Evolutionary conservation across 2,329 filamentous ascomycete genomes (phyloP), one percentile per base, ranked within the genome.

Genomic region (Aspergillus transmontanensis): DNA sequence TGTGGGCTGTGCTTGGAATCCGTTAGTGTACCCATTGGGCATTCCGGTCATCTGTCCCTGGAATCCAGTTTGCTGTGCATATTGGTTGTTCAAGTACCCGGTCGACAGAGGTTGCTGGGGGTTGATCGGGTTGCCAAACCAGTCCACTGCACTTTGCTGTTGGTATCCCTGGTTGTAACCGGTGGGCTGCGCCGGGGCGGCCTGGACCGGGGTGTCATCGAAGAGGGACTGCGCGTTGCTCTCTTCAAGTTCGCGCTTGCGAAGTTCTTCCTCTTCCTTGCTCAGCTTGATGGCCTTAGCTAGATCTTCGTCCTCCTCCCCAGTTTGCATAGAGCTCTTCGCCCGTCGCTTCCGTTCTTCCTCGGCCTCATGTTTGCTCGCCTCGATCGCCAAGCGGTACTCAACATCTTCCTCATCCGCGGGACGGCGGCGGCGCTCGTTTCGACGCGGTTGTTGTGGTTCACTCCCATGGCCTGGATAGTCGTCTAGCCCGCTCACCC

Each of bases 81-180:
- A 90, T 64, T 88, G 86, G 70, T 87, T 89, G 78, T 89, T 89
- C 67, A 90, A 78, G 72, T 84, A 90, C 6, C 88, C 88, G 16
- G 88, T 90, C 59, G 83, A 85, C 76, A 94, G 89, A 69, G 90
- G 82, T 68, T 85, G 85, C 76, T 92, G 90, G 72, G 88, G 89
- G 63, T 94, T 92, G 72, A 98, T 90, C 14, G 94, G 93, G 78
- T 99, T 99, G 63, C 94, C 95, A 72, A 96, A 95, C 88, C 96
- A 98, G 79, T 99, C 95, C 21, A 99, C 95, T 14, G 93, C 92
- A 62, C 91, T 91, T 75, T 97, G 94, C 80, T 99, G 95, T 81
- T 98, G 94, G 74, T 99, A 99, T 54, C 94, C 94, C 80, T 97
- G 94, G 79, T 97, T 98, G 82, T 93, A 93, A 41, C 93, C 94